phyloP scores from a whole-genome alignment of 768 basidiomycete species.

The Tulasnella sp. region DNA sequence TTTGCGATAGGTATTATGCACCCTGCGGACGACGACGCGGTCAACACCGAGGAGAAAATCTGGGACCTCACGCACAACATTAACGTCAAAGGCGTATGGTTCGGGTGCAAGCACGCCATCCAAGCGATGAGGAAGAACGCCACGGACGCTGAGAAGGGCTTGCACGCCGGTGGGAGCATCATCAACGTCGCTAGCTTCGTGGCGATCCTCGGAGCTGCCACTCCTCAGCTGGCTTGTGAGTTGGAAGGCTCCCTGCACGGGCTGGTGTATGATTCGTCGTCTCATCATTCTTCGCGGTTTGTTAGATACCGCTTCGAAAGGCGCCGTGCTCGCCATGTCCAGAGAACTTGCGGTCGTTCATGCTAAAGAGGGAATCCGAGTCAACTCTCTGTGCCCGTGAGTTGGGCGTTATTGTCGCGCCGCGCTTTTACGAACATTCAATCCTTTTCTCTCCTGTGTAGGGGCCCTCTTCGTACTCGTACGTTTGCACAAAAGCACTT shows the following conservation, averaged over 20 bases:
- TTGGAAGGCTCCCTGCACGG: too few species aligned
- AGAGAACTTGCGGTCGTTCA: conserved; percentile 97
- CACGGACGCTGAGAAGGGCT: conserved; percentile 64
- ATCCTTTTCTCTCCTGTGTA: conserved; percentile 27
- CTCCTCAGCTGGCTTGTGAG: conserved; percentile 95
- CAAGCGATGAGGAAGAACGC: conserved; percentile 92
- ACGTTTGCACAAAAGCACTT: conserved; percentile 23
- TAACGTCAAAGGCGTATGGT: conserved; percentile 99
- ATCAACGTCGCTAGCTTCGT: conserved; percentile 99
- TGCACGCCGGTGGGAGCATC: conserved; percentile 71
- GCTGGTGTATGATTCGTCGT: too few species aligned
- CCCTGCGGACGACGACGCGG: conserved; percentile 82
- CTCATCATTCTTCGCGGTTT: neutral
- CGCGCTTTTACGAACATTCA: too few species aligned
- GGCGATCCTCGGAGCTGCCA: conserved; percentile 89
- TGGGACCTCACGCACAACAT: conserved; percentile 92
- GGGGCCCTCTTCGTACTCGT: conserved; percentile 94
- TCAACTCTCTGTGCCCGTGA: conserved; percentile 95
- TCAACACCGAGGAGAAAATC: conserved; percentile 93
- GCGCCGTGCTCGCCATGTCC: conserved; percentile 97
- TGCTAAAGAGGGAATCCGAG: conserved; percentile 89
- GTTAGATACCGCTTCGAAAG: conserved; percentile 30
- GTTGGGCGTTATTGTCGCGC: too few species aligned
- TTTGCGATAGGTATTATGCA: conserved; percentile 93
- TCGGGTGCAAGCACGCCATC: conserved; percentile 97